A percentile compares a stretch with the other conserved stretches of the same genome.
These are phyloP conservation scores for Salvia hispanica DNA, from an alignment of 257 asterid genomes.

Conservation along the genomic window DNA sequence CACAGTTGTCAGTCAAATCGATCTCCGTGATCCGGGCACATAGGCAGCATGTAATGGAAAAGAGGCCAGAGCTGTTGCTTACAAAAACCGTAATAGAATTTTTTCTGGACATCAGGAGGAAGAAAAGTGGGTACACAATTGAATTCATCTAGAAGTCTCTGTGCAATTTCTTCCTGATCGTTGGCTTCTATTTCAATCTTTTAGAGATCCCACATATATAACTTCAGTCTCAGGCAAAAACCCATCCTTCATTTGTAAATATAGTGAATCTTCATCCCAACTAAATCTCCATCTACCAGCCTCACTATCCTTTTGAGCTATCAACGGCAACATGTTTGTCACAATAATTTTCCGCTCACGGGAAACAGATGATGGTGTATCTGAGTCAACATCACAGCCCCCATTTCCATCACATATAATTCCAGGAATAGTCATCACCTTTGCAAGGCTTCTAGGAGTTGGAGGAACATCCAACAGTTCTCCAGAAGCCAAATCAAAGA, in stretches of 20 bases:
- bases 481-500: slow-evolving; percentile 70
- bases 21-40: slow-evolving; percentile 88
- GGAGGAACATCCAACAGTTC: slow-evolving; percentile 57
- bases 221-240: slow-evolving; percentile 76
- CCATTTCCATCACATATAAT: slow-evolving; percentile 59
- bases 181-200: slow-evolving; percentile 69
- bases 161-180: slow-evolving; percentile 88
- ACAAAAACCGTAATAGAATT: slow-evolving; percentile 79
- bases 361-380: slow-evolving; percentile 53
- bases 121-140: slow-evolving; percentile 83
- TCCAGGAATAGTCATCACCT: slow-evolving; percentile 76
- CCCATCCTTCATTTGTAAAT: slow-evolving; percentile 82
- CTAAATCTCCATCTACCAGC: slow-evolving; percentile 68
- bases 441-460: slow-evolving; percentile 75
- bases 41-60: slow-evolving; percentile 93
- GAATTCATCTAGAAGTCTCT: slow-evolving; percentile 71
- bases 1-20: slow-evolving; percentile 83
- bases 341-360: slow-evolving; percentile 73
- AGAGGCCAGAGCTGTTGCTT: slow-evolving; percentile 96
- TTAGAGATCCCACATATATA: slow-evolving; percentile 79
- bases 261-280: slow-evolving; percentile 74
- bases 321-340: slow-evolving; percentile 81
- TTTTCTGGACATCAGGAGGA: slow-evolving; percentile 69
- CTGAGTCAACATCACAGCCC: slow-evolving; percentile 72
- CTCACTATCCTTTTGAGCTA: slow-evolving; percentile 57